These are phyloP conservation scores for Pythium pyrilobum DNA, from an alignment of 352 stramenopile species.

Conservation along the genomic window DNA sequence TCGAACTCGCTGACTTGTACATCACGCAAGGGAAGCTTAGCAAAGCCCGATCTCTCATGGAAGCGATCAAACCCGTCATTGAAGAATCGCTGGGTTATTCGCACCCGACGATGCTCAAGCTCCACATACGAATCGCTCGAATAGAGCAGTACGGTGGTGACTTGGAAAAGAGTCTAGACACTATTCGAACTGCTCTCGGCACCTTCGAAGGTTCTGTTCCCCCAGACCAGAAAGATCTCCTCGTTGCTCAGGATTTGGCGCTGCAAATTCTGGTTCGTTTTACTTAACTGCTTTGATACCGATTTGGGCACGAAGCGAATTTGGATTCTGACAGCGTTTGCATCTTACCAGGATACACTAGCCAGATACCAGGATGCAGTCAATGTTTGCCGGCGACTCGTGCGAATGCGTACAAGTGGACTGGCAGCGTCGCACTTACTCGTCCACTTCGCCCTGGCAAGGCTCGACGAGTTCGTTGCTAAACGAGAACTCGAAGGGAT, in stretches of 20 bases:
- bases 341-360: constrained; percentile 12
- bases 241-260: constrained; percentile 31
- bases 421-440: constrained; percentile 4
- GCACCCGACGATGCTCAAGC: constrained; percentile 56
- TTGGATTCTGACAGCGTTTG: too few species aligned
- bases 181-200: constrained; percentile 13
- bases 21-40: constrained; percentile 52
- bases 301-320: too few species aligned
- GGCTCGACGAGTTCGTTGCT: constrained; percentile 11
- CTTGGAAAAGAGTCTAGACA: constrained; percentile 4
- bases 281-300: too few species aligned
- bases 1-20: constrained; percentile 52
- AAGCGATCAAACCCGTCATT: constrained; percentile 22
- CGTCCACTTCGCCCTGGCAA: not conserved
- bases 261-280: constrained; percentile 38
- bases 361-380: constrained; percentile 3
- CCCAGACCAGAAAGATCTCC: constrained; percentile 40
- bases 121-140: constrained; percentile 34
- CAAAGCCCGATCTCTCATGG: constrained; percentile 36
- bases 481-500: constrained; percentile 14
- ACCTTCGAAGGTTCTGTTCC: constrained; percentile 25
- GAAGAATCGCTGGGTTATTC: constrained; percentile 32
- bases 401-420: constrained; percentile 1
- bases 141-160: constrained; percentile 13
- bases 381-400: not conserved